Evolutionary conservation across 2,329 filamentous ascomycete genomes (phyloP).

Genomic region (Calycina herbarum): DNA sequence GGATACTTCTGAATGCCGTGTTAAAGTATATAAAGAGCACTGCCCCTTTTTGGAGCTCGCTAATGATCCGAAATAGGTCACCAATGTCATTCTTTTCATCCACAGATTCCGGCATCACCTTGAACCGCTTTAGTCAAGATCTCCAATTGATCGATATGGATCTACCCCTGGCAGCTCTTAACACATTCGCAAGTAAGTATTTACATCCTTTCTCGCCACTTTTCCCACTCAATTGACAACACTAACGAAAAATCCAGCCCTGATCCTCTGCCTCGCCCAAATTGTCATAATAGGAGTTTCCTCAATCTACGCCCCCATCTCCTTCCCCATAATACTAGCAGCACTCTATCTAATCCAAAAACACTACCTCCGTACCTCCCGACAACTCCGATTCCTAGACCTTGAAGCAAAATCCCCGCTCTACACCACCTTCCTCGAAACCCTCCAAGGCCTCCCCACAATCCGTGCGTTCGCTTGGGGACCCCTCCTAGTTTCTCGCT

Average conservation of each 20-base stretch:
- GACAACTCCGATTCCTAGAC: constrained; percentile 51
- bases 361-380: constrained; percentile 49
- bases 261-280: constrained; percentile 17
- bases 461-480: constrained; percentile 49
- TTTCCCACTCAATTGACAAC: not conserved
- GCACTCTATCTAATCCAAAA: constrained; percentile 38
- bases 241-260: constrained; percentile 20
- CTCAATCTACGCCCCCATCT: constrained; percentile 26
- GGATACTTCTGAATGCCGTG: constrained; percentile 8
- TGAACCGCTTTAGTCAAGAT: constrained; percentile 32
- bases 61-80: constrained; percentile 36
- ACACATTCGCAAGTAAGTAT: constrained; percentile 31
- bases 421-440: constrained; percentile 50
- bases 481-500: not conserved
- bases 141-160: constrained; percentile 35
- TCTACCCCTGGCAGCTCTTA: constrained; percentile 23
- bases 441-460: constrained; percentile 46
- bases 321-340: constrained; percentile 29
- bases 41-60: constrained; percentile 46
- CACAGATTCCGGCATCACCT: constrained; percentile 27
- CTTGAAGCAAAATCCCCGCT: constrained; percentile 47
- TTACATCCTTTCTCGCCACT: constrained; percentile 21
- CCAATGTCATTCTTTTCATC: constrained; percentile 34
- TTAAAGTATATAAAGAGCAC: constrained; percentile 40
- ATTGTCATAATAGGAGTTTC: constrained; percentile 43